Evolutionary conservation across 352 stramenopile genomes (phyloP).

Genomic region (Phytophthora podocarpi): DNA sequence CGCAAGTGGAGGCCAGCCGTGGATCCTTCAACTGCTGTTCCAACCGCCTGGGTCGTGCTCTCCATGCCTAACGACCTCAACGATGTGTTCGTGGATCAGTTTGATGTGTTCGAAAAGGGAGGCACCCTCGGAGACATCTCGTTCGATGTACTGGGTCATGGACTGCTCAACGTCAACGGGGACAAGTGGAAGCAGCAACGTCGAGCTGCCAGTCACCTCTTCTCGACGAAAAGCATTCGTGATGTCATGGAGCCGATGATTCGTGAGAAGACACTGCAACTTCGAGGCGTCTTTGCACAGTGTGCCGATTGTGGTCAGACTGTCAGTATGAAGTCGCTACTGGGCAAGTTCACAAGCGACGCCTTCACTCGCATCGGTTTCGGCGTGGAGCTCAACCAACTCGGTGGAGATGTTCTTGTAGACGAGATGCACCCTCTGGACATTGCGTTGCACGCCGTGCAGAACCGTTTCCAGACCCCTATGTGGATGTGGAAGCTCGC

Average conservation of each 20-base stretch:
- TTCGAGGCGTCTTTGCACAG: conserved; percentile 33
- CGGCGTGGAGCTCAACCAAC: conserved; percentile 55
- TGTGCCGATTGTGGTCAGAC: neutral
- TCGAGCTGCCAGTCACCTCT: conserved; percentile 77
- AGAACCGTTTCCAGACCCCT: conserved; percentile 45
- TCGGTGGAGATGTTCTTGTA: conserved; percentile 34
- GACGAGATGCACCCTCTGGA: conserved; percentile 15
- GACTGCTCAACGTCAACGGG: conserved; percentile 54
- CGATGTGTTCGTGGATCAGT: conserved; percentile 44
- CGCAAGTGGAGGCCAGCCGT: conserved; percentile 36
- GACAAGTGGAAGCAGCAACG: conserved; percentile 52
- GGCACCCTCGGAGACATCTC: conserved; percentile 19
- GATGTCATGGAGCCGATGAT: conserved; percentile 38
- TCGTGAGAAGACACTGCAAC: conserved; percentile 22
- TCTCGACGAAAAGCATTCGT: conserved; percentile 40
- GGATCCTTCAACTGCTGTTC: conserved; percentile 45
- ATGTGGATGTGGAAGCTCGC: conserved; percentile 53
- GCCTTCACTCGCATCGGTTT: conserved; percentile 77
- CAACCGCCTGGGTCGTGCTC: conserved; percentile 44
- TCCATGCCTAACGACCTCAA: conserved; percentile 32
- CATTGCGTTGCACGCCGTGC: conserved; percentile 11
- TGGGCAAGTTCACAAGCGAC: conserved; percentile 65
- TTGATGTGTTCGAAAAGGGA: conserved; percentile 53
- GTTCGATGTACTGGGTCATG: conserved; percentile 51
- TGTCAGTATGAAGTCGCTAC: conserved; percentile 43